These are phyloP conservation scores for Balamuthia mandrillaris DNA, from an alignment of 208 protist species.

Conservation along the genomic window DNA sequence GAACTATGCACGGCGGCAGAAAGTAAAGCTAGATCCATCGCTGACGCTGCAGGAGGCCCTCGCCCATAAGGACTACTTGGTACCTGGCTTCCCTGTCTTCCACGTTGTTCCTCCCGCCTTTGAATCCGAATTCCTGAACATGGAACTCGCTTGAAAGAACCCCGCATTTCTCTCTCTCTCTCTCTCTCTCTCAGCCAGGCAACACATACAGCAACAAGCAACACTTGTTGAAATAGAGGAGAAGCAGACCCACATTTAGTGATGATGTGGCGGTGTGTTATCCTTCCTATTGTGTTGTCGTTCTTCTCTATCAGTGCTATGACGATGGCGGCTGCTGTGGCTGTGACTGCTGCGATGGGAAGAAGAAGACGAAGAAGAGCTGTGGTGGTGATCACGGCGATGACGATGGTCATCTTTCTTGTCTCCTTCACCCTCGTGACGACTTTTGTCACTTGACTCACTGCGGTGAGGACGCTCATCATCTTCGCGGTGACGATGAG, in stretches of 20 bases:
- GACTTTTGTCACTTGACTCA: background rate
- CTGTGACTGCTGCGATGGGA: background rate
- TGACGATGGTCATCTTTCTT: background rate
- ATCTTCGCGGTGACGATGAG: background rate
- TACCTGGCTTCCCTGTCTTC: constrained; percentile 15
- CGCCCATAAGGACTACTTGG: background rate
- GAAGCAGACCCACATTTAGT: too few species aligned
- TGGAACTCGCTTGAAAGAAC: too few species aligned
- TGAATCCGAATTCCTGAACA: background rate
- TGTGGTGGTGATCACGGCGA: background rate
- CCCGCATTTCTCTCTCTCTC: too few species aligned
- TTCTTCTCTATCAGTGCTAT: too few species aligned
- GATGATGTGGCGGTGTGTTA: too few species aligned
- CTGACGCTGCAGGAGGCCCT: background rate
- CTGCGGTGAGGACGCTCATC: background rate
- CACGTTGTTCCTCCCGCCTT: background rate
- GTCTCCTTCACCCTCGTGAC: background rate
- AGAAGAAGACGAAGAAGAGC: background rate
- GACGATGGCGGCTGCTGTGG: background rate
- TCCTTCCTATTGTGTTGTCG: too few species aligned
- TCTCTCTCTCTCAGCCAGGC: too few species aligned
- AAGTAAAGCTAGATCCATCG: constrained; percentile 3
- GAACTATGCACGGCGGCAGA: background rate
- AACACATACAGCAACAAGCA: too few species aligned
- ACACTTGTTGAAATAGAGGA: too few species aligned